Conservation (phyloP, 23 red algal genomes). For the Gracilaria gracilis region DNA sequence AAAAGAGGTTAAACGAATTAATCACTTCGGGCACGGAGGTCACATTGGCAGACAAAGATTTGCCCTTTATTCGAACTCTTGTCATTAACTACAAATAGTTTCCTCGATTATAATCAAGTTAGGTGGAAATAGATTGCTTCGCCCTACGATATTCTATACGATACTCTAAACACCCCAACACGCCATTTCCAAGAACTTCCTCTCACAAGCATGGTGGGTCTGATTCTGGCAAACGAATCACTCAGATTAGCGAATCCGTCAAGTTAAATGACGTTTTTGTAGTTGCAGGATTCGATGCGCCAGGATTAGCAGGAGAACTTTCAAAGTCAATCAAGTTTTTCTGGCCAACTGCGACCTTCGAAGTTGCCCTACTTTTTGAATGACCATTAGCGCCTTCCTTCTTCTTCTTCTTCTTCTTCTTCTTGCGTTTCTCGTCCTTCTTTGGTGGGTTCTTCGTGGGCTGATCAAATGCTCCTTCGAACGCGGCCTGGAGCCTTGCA, state of each 20-base stretch:
- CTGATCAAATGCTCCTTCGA: slow-evolving; percentile 54
- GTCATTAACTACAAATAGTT: slow-evolving; percentile 57
- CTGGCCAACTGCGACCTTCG: not conserved
- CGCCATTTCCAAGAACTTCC: not conserved
- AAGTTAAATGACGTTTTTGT: slow-evolving; percentile 6
- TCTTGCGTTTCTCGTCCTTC: slow-evolving; percentile 27
- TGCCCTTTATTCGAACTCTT: slow-evolving; percentile 67
- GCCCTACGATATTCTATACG: not conserved
- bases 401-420: slow-evolving; percentile 78
- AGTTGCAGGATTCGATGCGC: not conserved
- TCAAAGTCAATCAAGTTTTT: slow-evolving; percentile 66
- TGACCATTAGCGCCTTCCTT: slow-evolving; percentile 30
- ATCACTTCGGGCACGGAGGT: slow-evolving; percentile 57
- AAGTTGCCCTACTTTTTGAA: not conserved
- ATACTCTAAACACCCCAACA: not conserved
- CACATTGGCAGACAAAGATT: slow-evolving; percentile 54
- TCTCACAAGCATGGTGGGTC: not conserved
- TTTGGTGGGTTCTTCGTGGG: not conserved
- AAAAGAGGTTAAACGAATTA: slow-evolving; percentile 53
- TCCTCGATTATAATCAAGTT: slow-evolving; percentile 54
- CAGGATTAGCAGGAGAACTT: not conserved
- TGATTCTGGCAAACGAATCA: too few species aligned
- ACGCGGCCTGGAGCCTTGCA: slow-evolving; percentile 12
- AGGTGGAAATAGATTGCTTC: slow-evolving; percentile 30
- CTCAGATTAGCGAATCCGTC: slow-evolving; percentile 25